A percentile compares a stretch with the other conserved stretches of the same genome.
Conservation (phyloP, 768 basidiomycete species). For the Agaricus subrufescens region DNA sequence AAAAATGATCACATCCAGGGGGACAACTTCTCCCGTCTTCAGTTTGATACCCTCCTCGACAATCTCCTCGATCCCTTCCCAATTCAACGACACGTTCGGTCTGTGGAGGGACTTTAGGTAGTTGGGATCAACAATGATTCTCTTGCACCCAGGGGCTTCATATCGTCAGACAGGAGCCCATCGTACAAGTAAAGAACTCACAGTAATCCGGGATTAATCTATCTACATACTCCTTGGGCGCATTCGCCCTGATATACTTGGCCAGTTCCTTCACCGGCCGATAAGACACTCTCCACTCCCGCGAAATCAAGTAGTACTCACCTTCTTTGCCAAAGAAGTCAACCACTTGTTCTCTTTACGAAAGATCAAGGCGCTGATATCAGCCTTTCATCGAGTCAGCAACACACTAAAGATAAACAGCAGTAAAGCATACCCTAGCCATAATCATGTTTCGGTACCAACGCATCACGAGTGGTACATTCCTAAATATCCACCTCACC, state of each 20-base stretch:
- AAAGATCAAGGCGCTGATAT: conserved; percentile 32
- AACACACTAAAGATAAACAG: background rate
- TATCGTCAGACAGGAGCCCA: background rate
- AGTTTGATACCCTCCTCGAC: conserved; percentile 46
- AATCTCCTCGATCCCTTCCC: conserved; percentile 43
- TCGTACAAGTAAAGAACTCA: conserved; percentile 20
- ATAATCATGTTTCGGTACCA: conserved; percentile 44
- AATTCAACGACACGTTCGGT: conserved; percentile 48
- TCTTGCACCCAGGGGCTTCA: conserved; percentile 57
- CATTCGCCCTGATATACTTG: conserved; percentile 40
- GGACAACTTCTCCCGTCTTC: conserved; percentile 42
- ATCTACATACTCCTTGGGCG: conserved; percentile 43
- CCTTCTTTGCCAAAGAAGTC: conserved; percentile 26
- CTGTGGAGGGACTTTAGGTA: conserved; percentile 49
- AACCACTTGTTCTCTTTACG: conserved; percentile 34
- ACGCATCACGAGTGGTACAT: conserved; percentile 46
- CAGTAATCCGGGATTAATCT: conserved; percentile 49
- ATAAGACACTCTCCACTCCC: background rate
- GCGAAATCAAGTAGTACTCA: conserved; percentile 9
- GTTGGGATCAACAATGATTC: conserved; percentile 56
- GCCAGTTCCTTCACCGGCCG: conserved; percentile 29
- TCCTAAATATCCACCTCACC: conserved; percentile 49
- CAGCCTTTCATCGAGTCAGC: conserved; percentile 24
- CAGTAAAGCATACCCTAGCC: conserved; percentile 32
- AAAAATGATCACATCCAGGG: conserved; percentile 55